These are phyloP conservation scores for Dichotomopilus funicola DNA, from an alignment of 2,329 filamentous ascomycete species.

Conservation along the genomic window DNA sequence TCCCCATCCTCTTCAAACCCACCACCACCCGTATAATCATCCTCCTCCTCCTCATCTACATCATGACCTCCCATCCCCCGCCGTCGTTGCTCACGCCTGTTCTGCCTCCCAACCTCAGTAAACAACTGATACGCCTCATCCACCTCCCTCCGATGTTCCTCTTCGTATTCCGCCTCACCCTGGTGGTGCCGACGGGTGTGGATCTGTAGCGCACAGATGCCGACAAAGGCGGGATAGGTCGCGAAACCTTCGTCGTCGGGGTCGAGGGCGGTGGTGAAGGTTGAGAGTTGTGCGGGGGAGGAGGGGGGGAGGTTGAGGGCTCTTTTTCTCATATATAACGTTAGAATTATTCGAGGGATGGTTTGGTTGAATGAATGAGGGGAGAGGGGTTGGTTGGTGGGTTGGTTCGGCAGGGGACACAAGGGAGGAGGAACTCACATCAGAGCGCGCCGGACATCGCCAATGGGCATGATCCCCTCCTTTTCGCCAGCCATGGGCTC, in stretches of 20 bases:
- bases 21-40: too few species aligned
- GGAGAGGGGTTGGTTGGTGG: background rate
- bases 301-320: slow-evolving; percentile 72
- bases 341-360: background rate
- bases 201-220: slow-evolving; percentile 81
- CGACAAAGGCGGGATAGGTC: slow-evolving; percentile 73
- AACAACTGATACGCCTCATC: slow-evolving; percentile 80
- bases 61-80: too few species aligned
- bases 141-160: slow-evolving; percentile 59
- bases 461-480: slow-evolving; percentile 60
- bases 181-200: slow-evolving; percentile 47
- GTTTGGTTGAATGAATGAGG: background rate
- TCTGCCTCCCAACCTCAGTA: slow-evolving; percentile 16
- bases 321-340: slow-evolving; percentile 37
- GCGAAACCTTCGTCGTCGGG: slow-evolving; percentile 74
- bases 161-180: slow-evolving; percentile 41
- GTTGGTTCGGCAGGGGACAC: background rate
- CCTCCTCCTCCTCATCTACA: too few species aligned
- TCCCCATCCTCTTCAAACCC: too few species aligned
- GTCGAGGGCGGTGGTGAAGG: slow-evolving; percentile 76
- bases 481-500: slow-evolving; percentile 66
- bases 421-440: slow-evolving; percentile 46
- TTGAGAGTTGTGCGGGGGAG: slow-evolving; percentile 58
- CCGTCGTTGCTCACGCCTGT: too few species aligned
- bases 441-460: slow-evolving; percentile 64